These are phyloP conservation scores for Dactylonectria macrodidyma DNA, from an alignment of 2,329 filamentous ascomycete genomes.

Conservation along the genomic window DNA sequence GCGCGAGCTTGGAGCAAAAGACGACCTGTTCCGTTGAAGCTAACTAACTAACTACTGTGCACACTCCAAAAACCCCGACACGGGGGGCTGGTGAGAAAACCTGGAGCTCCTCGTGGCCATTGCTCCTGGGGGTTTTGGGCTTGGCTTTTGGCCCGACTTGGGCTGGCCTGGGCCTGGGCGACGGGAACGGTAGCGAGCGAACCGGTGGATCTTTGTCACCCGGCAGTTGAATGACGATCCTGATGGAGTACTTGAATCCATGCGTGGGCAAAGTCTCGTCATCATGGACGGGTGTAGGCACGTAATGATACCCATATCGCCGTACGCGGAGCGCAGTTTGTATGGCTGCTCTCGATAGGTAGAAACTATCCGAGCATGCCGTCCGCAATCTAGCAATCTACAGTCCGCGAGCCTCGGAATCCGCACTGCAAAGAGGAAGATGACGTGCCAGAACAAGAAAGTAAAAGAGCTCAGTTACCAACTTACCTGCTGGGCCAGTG, in stretches of 20 bases:
- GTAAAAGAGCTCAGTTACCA: too few species aligned
- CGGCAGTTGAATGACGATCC: conserved; percentile 9
- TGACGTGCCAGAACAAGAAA: background rate
- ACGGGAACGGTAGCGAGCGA: conserved; percentile 15
- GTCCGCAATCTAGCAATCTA: background rate
- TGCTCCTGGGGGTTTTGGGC: background rate
- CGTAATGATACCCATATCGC: background rate
- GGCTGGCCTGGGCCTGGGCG: conserved; percentile 10
- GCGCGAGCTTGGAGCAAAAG: conserved; percentile 12
- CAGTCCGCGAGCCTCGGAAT: background rate
- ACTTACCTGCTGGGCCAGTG: background rate
- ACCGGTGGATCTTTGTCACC: conserved; percentile 18
- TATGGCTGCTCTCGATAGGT: too few species aligned
- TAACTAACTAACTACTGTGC: background rate
- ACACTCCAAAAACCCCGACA: too few species aligned
- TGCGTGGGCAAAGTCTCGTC: too few species aligned
- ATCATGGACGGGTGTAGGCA: too few species aligned
- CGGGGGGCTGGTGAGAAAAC: background rate
- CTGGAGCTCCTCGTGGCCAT: background rate
- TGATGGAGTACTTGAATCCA: too few species aligned
- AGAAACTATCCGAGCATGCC: too few species aligned
- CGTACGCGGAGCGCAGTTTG: too few species aligned
- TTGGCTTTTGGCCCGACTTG: background rate
- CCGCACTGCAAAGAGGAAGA: background rate
- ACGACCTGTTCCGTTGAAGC: conserved; percentile 8